Evolutionary conservation across 1,284 basidiomycete genomes (phyloP), one percentile per base, ranked within the genome.

Genomic region (Rhodotorula sp.): DNA sequence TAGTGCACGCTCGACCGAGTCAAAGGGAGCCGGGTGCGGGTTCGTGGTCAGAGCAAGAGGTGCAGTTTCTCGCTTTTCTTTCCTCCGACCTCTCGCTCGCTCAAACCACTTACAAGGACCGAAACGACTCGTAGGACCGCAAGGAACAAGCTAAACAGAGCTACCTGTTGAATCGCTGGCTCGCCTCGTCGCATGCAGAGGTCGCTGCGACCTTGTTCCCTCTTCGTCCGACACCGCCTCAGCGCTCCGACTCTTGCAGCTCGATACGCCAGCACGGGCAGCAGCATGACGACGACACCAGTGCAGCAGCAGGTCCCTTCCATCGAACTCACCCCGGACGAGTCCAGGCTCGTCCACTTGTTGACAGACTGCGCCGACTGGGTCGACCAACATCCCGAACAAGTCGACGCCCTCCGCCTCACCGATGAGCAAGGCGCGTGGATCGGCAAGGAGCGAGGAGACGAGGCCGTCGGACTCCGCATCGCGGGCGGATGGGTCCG

Each of bases 401-500:
- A 56, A n/a, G 74, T 73, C 21, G 67, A 76, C n/a, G 54, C 54
- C 0, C 60, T 72, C 31, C 48, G 74, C 28, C 31, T 72, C 14
- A 65, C 55, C 48, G 72, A 76, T 54, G 72, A 69, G 3, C 0
- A 63, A 7, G 72, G 70, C 0, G 23, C 59, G 3, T 74, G 72
- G 74, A 60, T 76, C 38, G 74, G 72, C 1, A 60, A 60, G 34
- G 43, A 47, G 8, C 57, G 74, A 8, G 68, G 66, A 2, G 7
- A 26, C 4, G 70, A 74, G 28, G 61, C 61, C 26, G 74, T 79
- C 3, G 76, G 77, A 56, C 70, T 79, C 38, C 61, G 78, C 23
- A 71, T 79, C 28, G 78, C 78, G 14, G 78, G 78, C 15, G 78
- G 78, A 7, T 79, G 78, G 78, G 78, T 79, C 16, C 60, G 78